These are phyloP conservation scores for Dioszegia aurantiaca DNA, from an alignment of 768 basidiomycete genomes.

Conservation along the genomic window DNA sequence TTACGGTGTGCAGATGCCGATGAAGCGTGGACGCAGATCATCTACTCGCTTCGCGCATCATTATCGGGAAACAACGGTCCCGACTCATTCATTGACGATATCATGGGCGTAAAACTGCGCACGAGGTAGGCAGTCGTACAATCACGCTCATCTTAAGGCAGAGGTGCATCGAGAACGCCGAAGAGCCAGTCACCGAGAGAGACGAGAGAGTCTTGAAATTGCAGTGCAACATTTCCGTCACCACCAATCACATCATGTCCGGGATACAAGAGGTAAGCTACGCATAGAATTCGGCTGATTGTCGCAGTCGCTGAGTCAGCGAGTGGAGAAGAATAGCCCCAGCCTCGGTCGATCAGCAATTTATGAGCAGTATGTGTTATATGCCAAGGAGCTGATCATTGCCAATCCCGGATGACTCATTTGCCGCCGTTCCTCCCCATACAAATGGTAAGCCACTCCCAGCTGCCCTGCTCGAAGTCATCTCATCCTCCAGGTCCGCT, in stretches of 20 bases:
- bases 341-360: conserved; percentile 73
- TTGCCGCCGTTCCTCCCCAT: conserved; percentile 75
- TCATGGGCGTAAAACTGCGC: conserved; percentile 33
- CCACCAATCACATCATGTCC: conserved; percentile 81
- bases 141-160: conserved; percentile 56
- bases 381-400: background rate
- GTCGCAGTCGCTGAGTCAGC: conserved; percentile 74
- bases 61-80: conserved; percentile 8
- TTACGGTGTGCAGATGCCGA: conserved; percentile 41
- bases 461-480: background rate
- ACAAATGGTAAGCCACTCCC: conserved; percentile 72
- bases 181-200: conserved; percentile 66
- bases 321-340: conserved; percentile 79
- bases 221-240: conserved; percentile 82
- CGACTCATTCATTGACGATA: conserved; percentile 32
- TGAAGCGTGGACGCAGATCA: conserved; percentile 49
- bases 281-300: conserved; percentile 17
- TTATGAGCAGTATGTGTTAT: conserved; percentile 62
- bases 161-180: conserved; percentile 74
- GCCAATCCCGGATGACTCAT: conserved; percentile 69
- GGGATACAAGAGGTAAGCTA: conserved; percentile 74
- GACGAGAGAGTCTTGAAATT: conserved; percentile 79
- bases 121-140: background rate
- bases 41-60: conserved; percentile 26
- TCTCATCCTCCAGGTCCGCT: conserved; percentile 63